Evolutionary conservation across 116 monocot genomes (phyloP).

Genomic region (Posidonia oceanica): DNA sequence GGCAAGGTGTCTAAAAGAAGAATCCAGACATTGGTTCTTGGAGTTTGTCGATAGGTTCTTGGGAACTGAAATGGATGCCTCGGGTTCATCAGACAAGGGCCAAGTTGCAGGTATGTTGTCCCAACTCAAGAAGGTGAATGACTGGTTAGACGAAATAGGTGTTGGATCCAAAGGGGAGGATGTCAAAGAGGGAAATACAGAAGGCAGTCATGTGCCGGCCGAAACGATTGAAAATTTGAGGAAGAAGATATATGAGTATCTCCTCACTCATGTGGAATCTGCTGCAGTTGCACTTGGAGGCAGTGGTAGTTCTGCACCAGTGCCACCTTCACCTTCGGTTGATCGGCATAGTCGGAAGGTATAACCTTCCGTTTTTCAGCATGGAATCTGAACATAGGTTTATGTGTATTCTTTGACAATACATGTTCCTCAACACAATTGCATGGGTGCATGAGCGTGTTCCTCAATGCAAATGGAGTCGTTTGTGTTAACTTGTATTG

Average conservation of each 20-base stretch:
- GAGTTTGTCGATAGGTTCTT: slow-evolving; percentile 76
- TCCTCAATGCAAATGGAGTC: neutral
- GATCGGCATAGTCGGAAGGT: slow-evolving; percentile 8
- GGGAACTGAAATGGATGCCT: slow-evolving; percentile 33
- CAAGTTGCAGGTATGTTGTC: slow-evolving; percentile 59
- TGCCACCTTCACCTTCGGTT: neutral
- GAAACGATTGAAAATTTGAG: slow-evolving; percentile 63
- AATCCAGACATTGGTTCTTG: slow-evolving; percentile 67
- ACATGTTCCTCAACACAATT: too few relatives aligned
- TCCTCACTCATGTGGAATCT: slow-evolving; percentile 79
- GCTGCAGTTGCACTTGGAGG: slow-evolving; percentile 58
- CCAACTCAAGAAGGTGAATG: slow-evolving; percentile 88
- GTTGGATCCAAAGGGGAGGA: slow-evolving; percentile 6
- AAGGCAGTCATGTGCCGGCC: slow-evolving; percentile 14
- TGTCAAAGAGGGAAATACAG: slow-evolving; percentile 5
- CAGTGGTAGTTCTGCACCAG: neutral
- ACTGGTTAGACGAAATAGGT: slow-evolving; percentile 42
- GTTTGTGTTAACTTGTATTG: neutral
- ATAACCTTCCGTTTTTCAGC: neutral
- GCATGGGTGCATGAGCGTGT: neutral
- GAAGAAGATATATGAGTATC: slow-evolving; percentile 94
- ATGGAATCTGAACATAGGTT: neutral
- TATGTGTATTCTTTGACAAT: neutral
- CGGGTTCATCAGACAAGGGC: slow-evolving; percentile 29
- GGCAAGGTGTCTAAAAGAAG: slow-evolving; percentile 36